Evolutionary conservation across 768 basidiomycete species (phyloP).

Genomic region (Astraeus odoratus): DNA sequence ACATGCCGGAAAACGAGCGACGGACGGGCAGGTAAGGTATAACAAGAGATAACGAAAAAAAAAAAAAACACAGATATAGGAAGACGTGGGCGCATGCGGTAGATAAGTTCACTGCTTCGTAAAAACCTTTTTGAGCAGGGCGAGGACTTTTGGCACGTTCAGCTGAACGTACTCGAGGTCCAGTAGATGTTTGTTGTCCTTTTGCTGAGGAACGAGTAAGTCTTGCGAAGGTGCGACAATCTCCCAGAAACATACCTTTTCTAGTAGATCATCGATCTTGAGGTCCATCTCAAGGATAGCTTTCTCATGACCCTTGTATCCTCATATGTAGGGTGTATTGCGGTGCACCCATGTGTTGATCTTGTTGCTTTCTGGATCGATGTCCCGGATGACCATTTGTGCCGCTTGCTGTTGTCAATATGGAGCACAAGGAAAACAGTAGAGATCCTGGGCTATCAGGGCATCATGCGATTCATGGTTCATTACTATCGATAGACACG

Average conservation of each 20-base stretch:
- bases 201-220: constrained; percentile 63
- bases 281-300: constrained; percentile 99
- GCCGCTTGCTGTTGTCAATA: no score
- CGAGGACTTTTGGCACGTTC: constrained; percentile 92
- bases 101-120: constrained; percentile 76
- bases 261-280: constrained; percentile 95
- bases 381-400: no score
- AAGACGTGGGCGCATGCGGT: no score
- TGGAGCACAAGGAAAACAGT: no score
- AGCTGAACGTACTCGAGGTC: constrained; percentile 98
- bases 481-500: no score
- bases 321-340: no score
- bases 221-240: constrained; percentile 1
- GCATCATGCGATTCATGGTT: no score
- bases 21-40: constrained; percentile 27
- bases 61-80: background rate
- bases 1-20: no score
- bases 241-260: constrained; percentile 61
- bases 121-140: constrained; percentile 89
- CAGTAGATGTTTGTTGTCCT: constrained; percentile 93
- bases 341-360: no score
- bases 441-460: no score
- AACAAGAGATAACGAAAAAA: constrained; percentile 9
- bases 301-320: constrained; percentile 98
- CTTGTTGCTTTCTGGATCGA: no score